phyloP scores from a whole-genome alignment of 2,329 filamentous ascomycete genomes.

The Penicillium sp. region DNA sequence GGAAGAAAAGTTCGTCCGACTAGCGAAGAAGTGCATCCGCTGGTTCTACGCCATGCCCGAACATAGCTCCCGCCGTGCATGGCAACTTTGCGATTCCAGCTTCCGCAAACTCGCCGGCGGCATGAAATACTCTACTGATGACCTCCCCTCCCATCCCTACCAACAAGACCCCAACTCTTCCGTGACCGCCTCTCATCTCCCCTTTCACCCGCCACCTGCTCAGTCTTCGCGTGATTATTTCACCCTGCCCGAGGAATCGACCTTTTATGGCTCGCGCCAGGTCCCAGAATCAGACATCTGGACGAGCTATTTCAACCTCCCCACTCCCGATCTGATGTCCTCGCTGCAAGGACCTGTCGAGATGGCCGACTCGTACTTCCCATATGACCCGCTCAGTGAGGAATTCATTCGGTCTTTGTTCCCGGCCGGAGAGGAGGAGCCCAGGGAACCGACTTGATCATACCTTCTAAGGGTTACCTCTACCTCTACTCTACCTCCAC shows the following conservation, averaged over 20 bases:
- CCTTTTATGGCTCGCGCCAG: slow-evolving; percentile 6
- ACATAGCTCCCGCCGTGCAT: slow-evolving; percentile 40
- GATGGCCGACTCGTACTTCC: slow-evolving; percentile 31
- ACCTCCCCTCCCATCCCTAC: slow-evolving; percentile 28
- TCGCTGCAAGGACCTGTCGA: slow-evolving; percentile 8
- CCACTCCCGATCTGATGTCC: slow-evolving; percentile 14
- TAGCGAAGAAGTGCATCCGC: slow-evolving; percentile 42
- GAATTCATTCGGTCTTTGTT: slow-evolving; percentile 40
- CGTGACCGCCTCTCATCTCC: background rate
- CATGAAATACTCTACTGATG: slow-evolving; percentile 34
- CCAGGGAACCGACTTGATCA: slow-evolving; percentile 18
- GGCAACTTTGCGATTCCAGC: slow-evolving; percentile 38
- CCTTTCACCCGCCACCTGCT: background rate
- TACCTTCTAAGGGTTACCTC: background rate
- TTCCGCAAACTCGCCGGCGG: slow-evolving; percentile 34
- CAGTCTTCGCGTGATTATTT: slow-evolving; percentile 12
- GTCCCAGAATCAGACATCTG: slow-evolving; percentile 10
- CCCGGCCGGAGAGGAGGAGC: slow-evolving; percentile 27
- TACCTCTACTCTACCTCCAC: background rate
- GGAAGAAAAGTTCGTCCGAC: slow-evolving; percentile 33
- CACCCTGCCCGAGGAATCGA: slow-evolving; percentile 9
- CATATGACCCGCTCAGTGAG: slow-evolving; percentile 37
- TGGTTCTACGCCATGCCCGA: slow-evolving; percentile 44
- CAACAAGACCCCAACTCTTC: slow-evolving; percentile 8
- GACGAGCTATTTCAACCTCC: slow-evolving; percentile 11